phyloP scores from a whole-genome alignment of 1,284 basidiomycete species.

The Ceratobasidium sp. region DNA sequence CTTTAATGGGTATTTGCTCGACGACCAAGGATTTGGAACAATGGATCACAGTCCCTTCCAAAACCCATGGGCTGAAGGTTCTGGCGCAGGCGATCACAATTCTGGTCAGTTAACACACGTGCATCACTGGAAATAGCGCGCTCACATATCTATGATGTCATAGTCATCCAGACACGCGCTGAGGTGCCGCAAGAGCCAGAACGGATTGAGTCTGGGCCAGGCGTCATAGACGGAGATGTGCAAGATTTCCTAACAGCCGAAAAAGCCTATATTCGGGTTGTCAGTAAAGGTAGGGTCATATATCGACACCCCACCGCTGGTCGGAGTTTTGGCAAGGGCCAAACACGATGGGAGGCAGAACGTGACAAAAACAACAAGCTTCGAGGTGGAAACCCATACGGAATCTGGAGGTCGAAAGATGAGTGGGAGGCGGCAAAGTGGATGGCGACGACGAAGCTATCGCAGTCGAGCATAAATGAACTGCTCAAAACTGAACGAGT shows the following conservation, averaged over 20 bases:
- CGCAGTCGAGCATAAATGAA: background rate
- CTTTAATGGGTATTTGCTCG: background rate
- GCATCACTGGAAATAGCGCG: background rate
- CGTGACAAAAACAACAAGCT: background rate
- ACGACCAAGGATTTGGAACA: background rate
- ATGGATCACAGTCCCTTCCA: background rate
- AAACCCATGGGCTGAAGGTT: constrained; percentile 5
- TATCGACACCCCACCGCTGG: constrained; percentile 10
- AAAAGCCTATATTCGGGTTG: background rate
- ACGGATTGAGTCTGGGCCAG: background rate
- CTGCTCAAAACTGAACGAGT: background rate
- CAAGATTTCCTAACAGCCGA: too few relatives aligned
- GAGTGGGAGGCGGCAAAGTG: constrained; percentile 6
- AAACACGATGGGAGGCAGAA: background rate
- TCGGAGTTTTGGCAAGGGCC: background rate
- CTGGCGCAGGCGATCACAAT: background rate
- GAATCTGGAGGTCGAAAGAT: background rate
- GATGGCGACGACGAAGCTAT: constrained; percentile 4
- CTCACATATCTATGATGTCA: background rate
- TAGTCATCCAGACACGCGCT: background rate
- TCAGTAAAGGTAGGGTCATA: background rate
- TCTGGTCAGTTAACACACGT: background rate
- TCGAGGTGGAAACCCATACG: background rate
- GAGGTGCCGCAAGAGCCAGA: background rate
- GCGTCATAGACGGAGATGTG: background rate